phyloP scores from a whole-genome alignment of 495 filamentous ascomycete genomes.

The Penicillium longicatenatum region DNA sequence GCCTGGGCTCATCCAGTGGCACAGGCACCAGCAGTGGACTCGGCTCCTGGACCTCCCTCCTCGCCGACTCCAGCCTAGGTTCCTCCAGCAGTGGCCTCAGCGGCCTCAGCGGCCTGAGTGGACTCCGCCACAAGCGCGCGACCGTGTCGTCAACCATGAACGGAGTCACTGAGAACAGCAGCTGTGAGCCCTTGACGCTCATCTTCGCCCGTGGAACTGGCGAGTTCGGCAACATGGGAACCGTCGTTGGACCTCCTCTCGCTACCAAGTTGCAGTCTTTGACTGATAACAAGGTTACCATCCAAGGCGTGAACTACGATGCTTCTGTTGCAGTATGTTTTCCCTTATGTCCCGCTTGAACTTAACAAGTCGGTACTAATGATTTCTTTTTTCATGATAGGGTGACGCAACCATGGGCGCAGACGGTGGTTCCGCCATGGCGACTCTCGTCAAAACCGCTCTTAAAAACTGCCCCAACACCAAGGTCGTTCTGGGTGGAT shows the following conservation, averaged over 20 bases:
- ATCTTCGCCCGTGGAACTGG: conserved; percentile 62
- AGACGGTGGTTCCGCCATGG: conserved; percentile 49
- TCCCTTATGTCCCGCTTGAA: neutral
- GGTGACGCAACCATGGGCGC: conserved; percentile 50
- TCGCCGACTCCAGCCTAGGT: neutral
- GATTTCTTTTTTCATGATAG: conserved; percentile 19
- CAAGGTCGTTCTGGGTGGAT: conserved; percentile 62
- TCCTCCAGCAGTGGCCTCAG: neutral
- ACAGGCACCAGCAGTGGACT: neutral
- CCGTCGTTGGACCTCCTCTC: conserved; percentile 58
- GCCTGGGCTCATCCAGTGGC: neutral
- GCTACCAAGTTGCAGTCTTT: conserved; percentile 45
- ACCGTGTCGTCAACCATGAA: conserved; percentile 23
- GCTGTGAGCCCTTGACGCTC: conserved; percentile 52
- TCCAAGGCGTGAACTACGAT: conserved; percentile 61
- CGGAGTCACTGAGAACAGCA: conserved; percentile 40
- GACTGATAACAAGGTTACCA: conserved; percentile 40
- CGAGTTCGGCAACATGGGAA: conserved; percentile 59
- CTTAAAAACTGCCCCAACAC: conserved; percentile 57
- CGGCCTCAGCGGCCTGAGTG: neutral
- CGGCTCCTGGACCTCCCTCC: neutral
- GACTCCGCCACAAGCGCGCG: neutral
- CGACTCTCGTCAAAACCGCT: conserved; percentile 46
- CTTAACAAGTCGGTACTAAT: neutral
- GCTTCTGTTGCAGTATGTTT: conserved; percentile 37